Conservation (phyloP, 2,329 filamentous ascomycete species). For the Calonectria pseudoturangicola region DNA sequence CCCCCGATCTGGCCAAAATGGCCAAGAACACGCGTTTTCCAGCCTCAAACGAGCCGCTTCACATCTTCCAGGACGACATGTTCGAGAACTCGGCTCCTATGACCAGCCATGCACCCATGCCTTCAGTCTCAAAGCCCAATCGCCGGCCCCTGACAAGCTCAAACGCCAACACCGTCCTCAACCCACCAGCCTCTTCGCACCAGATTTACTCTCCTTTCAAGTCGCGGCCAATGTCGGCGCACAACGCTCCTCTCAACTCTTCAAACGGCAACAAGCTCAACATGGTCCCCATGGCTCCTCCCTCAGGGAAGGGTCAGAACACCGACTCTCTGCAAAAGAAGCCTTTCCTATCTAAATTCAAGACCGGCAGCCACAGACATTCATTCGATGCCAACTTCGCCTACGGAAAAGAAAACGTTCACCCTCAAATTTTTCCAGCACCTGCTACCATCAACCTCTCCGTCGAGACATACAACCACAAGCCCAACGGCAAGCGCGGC, state of each 20-base stretch:
- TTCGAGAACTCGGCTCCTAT: slow-evolving; percentile 68
- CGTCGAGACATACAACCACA: slow-evolving; percentile 72
- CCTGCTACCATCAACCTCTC: slow-evolving; percentile 69
- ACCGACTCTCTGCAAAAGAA: slow-evolving; percentile 84
- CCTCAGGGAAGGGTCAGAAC: slow-evolving; percentile 69
- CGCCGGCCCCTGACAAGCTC: slow-evolving; percentile 69
- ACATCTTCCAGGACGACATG: slow-evolving; percentile 72
- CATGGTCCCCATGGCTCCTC: slow-evolving; percentile 80
- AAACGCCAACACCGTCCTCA: slow-evolving; percentile 79
- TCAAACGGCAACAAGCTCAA: slow-evolving; percentile 77
- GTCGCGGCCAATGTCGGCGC: slow-evolving; percentile 75
- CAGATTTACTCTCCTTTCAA: slow-evolving; percentile 83
- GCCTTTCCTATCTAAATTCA: slow-evolving; percentile 75
- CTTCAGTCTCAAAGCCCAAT: slow-evolving; percentile 67
- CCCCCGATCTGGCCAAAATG: slow-evolving; percentile 66
- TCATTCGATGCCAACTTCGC: slow-evolving; percentile 63
- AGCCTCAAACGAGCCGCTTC: slow-evolving; percentile 68
- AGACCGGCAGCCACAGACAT: slow-evolving; percentile 73
- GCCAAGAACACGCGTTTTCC: slow-evolving; percentile 70
- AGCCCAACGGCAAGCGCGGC: slow-evolving; percentile 74
- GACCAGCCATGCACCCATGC: slow-evolving; percentile 75
- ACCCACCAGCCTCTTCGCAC: slow-evolving; percentile 73
- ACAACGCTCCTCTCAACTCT: slow-evolving; percentile 74
- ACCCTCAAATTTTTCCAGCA: slow-evolving; percentile 70
- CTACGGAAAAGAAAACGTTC: slow-evolving; percentile 75